Evolutionary conservation across 768 basidiomycete genomes (phyloP).

Genomic region (Boletellus sp.): DNA sequence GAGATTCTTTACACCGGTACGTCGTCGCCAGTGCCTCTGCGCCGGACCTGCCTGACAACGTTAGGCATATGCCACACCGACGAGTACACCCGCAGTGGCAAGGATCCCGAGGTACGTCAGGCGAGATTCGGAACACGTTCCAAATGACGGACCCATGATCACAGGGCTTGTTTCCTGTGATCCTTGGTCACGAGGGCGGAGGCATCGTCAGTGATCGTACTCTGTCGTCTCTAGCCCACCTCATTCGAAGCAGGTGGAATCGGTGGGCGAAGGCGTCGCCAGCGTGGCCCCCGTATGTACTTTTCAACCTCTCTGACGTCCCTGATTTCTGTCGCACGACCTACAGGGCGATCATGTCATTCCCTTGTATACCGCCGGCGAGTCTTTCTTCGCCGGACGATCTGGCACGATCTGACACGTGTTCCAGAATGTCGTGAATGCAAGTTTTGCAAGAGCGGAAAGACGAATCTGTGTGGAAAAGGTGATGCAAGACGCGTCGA

Average conservation of each 20-base stretch:
- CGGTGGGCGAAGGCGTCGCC: slow-evolving; percentile 95
- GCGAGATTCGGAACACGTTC: slow-evolving; percentile 2
- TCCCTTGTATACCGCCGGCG: slow-evolving; percentile 93
- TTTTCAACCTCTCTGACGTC: background rate
- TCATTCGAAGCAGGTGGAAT: slow-evolving; percentile 72
- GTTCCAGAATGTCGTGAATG: slow-evolving; percentile 84
- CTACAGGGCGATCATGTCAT: slow-evolving; percentile 90
- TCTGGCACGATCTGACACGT: background rate
- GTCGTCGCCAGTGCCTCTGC: slow-evolving; percentile 13
- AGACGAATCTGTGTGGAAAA: slow-evolving; percentile 97
- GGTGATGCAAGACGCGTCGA: slow-evolving; percentile 40
- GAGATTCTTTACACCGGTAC: slow-evolving; percentile 86
- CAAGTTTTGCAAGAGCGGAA: slow-evolving; percentile 98
- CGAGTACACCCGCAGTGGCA: slow-evolving; percentile 94
- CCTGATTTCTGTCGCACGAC: background rate
- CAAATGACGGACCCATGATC: slow-evolving; percentile 7
- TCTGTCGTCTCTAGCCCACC: background rate
- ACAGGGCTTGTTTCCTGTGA: slow-evolving; percentile 86
- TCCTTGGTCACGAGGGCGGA: slow-evolving; percentile 94
- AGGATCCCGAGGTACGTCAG: slow-evolving; percentile 79
- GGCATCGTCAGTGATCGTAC: slow-evolving; percentile 60
- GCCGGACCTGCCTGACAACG: background rate
- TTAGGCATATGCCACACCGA: slow-evolving; percentile 96
- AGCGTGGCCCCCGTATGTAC: slow-evolving; percentile 52
- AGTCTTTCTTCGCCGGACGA: slow-evolving; percentile 9